Evolutionary conservation across 208 protist species (phyloP), one percentile per base, ranked within the genome.

Genomic region (Wallacemonas sp.): DNA sequence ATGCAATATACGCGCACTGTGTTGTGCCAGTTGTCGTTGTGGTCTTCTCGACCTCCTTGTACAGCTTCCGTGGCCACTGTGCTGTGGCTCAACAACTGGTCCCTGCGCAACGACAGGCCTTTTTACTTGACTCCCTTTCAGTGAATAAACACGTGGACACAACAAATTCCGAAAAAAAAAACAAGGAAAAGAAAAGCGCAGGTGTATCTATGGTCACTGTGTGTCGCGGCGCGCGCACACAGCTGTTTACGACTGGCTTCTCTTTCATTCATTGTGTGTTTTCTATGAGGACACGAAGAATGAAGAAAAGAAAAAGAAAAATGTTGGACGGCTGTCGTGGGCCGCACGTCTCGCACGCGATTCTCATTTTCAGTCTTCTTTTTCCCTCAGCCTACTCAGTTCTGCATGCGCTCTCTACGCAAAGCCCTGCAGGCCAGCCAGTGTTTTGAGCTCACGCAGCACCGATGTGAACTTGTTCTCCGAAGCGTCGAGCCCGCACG

Each of bases 391-490:
- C 29, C 44, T 60, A 44, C 10, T 60, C 29, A n/a, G 15, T 21
- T 60, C 54, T 19, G 10, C 13, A 27, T n/a, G 46, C 19, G 13
- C 19, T 10, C 19, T n/a, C 32, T 60, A 60, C n/a, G 44, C 12
- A 54, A 62, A 48, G 15, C 15, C 13, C 44, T 46, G 63, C 2
- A 82, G 32, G 36, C 69, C 63, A 1, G 76, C 54, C 37, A 92
- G 74, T 26, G 2, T 52, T 34, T 76, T 70, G 21, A 90, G 71
- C 45, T 89, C 83, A 8, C 68, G 73, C 36, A 92, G 59, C 12
- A 87, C 82, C 26, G 75, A 71, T 10, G 68, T 70, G 36, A 90
- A 88, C 2, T 76, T 68, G 71, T 92, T 92, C 59, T 85, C 78
- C 22, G 78, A 66, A 19, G 68, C 71, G 37, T 76, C 79, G 1